phyloP scores from a whole-genome alignment of 306 rosid species.

The Malus sieversii region DNA sequence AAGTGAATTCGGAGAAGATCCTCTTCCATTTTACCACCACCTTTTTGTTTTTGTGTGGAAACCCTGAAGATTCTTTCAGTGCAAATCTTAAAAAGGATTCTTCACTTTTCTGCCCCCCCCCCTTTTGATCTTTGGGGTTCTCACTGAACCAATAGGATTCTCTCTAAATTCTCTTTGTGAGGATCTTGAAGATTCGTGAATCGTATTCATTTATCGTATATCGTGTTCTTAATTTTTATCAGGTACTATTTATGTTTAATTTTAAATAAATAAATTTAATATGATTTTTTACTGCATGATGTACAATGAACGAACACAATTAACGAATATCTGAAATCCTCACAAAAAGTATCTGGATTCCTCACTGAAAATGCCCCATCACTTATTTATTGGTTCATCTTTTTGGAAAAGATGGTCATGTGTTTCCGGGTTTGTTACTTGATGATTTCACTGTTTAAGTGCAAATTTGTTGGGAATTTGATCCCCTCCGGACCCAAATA shows the following conservation, averaged over 20 bases:
- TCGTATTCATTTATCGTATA: no score
- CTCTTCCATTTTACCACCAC: neutral
- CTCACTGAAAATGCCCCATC: constrained; percentile 13
- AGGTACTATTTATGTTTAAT: no score
- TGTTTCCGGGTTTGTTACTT: constrained; percentile 14
- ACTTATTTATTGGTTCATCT: constrained; percentile 14
- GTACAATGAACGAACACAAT: no score
- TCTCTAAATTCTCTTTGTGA: no score
- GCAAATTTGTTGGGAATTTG: neutral
- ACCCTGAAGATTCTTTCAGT: constrained; percentile 32
- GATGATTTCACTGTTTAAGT: constrained; percentile 1
- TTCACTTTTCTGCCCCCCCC: neutral
- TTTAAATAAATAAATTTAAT: no score
- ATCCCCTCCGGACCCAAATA: no score
- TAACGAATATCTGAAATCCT: rapidly evolving
- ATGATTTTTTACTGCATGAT: no score
- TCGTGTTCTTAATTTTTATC: no score
- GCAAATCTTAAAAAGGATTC: constrained; percentile 5
- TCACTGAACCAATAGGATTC: neutral
- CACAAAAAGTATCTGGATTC: no score
- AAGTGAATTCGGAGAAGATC: no score
- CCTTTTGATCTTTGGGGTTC: neutral
- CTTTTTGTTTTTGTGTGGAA: constrained; percentile 33
- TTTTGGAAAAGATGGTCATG: constrained; percentile 28
- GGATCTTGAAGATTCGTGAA: no score